These are phyloP conservation scores for Clarireedia hainanense DNA, from an alignment of 2,329 filamentous ascomycete genomes.

Conservation along the genomic window DNA sequence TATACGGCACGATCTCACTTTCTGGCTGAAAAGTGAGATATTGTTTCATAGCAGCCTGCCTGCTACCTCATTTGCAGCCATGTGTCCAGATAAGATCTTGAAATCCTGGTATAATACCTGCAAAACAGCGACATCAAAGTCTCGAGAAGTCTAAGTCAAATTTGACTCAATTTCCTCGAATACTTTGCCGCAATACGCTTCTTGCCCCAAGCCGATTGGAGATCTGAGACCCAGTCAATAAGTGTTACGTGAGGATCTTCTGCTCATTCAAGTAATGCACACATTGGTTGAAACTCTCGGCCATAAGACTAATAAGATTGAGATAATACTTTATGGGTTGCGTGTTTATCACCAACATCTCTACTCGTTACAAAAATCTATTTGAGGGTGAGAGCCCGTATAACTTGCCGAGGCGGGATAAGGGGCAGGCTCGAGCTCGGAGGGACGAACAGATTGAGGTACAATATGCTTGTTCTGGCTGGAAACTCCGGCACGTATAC, in stretches of 20 bases:
- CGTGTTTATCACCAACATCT: too few species aligned
- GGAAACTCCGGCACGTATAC: too few species aligned
- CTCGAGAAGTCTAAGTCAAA: not conserved
- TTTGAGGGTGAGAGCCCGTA: too few species aligned
- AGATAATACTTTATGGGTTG: not conserved
- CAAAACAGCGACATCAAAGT: constrained; percentile 7
- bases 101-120: constrained; percentile 2
- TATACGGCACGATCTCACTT: not conserved
- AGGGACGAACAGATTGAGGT: too few species aligned
- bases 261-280: too few species aligned
- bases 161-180: not conserved
- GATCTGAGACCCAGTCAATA: not conserved
- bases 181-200: not conserved
- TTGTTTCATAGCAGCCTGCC: not conserved
- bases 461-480: too few species aligned
- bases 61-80: not conserved
- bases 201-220: not conserved
- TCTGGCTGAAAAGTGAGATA: not conserved
- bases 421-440: too few species aligned
- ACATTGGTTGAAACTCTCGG: too few species aligned
- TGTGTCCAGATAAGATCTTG: not conserved
- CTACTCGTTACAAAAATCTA: too few species aligned
- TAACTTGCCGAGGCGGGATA: too few species aligned
- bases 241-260: not conserved
- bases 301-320: not conserved